Conservation (phyloP, 768 basidiomycete species). For the Boletus speciosus region DNA sequence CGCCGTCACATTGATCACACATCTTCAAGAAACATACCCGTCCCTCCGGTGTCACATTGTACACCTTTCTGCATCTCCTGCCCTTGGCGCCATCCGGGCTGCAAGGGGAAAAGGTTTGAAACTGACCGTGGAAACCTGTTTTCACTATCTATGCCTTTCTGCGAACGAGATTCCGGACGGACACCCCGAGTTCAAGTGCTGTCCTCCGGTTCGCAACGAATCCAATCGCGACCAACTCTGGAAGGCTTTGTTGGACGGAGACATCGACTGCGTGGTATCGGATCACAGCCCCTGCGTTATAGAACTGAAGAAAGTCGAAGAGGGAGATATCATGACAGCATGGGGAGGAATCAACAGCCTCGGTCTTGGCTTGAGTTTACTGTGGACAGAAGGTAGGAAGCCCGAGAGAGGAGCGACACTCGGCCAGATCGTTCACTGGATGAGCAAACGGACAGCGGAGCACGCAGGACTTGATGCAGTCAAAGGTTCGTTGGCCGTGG, state of each 20-base stretch:
- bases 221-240: conserved; percentile 74
- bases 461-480: conserved; percentile 67
- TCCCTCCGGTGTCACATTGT: conserved; percentile 87
- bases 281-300: conserved; percentile 92
- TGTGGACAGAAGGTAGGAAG: conserved; percentile 82
- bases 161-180: conserved; percentile 71
- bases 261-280: conserved; percentile 91
- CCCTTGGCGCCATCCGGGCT: conserved; percentile 70
- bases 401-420: conserved; percentile 51
- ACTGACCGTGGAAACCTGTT: conserved; percentile 94
- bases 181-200: conserved; percentile 90
- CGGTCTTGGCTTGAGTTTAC: conserved; percentile 80
- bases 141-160: conserved; percentile 87
- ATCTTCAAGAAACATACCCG: conserved; percentile 60
- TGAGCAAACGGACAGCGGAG: conserved; percentile 65
- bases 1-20: conserved; percentile 76
- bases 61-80: conserved; percentile 84
- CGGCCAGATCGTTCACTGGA: conserved; percentile 70
- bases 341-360: conserved; percentile 96
- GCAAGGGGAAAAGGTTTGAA: conserved; percentile 64
- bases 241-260: conserved; percentile 75
- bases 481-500: conserved; percentile 74
- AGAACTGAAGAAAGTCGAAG: conserved; percentile 73
- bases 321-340: conserved; percentile 80
- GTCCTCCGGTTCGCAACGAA: conserved; percentile 82